Base-by-base conservation (phyloP, 2,329 filamentous ascomycete species). In the Cladosporium colombiae region DNA sequence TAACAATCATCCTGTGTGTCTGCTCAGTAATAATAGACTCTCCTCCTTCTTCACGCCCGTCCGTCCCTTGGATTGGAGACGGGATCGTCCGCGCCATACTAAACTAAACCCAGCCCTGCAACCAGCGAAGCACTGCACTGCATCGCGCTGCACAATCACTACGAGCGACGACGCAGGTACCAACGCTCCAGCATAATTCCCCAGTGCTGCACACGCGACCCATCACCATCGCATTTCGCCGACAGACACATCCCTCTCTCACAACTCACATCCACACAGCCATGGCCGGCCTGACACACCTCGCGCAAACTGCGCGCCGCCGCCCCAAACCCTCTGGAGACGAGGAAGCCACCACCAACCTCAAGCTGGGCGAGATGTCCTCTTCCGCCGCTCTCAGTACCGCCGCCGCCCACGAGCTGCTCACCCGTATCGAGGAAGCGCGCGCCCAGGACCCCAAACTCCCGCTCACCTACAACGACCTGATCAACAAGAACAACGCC, bases 321-420 rank as follows among this genome's bases (percentile, higher is more conserved):
- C 92, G 90, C 80, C 89, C 88, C 69, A 82, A 84, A 53, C 86
- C 86, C 57, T 85, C 88, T 65, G 90, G 91, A 76, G 93, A 97
- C 77, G 94, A 98, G 79, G 93, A 97, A 81, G 93, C 94, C 27
- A 88, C 90, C 59, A 83, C 87, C 8, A 88, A 88, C 64, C 88
- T 98, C 69, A 91, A 90, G 78, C 90, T 99, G 13, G 95, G 95
- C 80, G 94, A 97, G 77, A 97, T 98, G 80, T 88, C 96, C 73
- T 85, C 94, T 75, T 93, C 96, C 70, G 92, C 95, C 76, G 94
- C 93, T 6, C 84, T 99, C 68, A 97, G 93, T 55, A 86, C 97
- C 62, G 96, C 92, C 37, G 95, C 98, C 81, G 93, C 95, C 1
- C 88, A 92, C 72, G 87, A 97, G 60, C 91, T 99, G 75, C 92